phyloP scores from a whole-genome alignment of 2,329 filamentous ascomycete genomes.

The Nemania sp. region DNA sequence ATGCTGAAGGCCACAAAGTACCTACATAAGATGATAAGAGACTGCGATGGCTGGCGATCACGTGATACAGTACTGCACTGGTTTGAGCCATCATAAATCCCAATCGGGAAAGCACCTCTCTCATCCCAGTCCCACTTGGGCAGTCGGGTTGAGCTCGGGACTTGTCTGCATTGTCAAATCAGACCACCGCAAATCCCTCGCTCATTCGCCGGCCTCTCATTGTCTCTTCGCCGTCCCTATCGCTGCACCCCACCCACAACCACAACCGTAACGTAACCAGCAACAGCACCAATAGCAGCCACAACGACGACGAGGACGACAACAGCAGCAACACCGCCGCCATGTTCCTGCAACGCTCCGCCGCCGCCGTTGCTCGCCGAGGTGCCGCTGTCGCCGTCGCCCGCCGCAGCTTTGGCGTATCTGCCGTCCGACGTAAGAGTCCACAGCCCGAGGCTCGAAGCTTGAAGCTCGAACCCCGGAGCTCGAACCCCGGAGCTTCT shows the following conservation, averaged over 20 bases:
- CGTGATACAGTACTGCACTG: too few relatives aligned
- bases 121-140: not conserved
- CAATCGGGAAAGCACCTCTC: constrained; percentile 22
- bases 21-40: too few relatives aligned
- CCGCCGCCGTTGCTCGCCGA: constrained; percentile 62
- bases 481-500: too few relatives aligned
- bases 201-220: constrained; percentile 16
- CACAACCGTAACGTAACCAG: constrained; percentile 8
- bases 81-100: too few relatives aligned
- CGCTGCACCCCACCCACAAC: not conserved
- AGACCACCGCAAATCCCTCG: constrained; percentile 53
- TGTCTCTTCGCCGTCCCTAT: constrained; percentile 9
- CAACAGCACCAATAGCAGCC: too few relatives aligned
- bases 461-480: too few relatives aligned
- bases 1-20: too few relatives aligned
- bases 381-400: constrained; percentile 56
- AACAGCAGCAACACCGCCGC: too few relatives aligned
- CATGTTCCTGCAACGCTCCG: constrained; percentile 69
- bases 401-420: constrained; percentile 63
- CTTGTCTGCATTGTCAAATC: constrained; percentile 43
- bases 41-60: too few relatives aligned
- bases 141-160: constrained; percentile 21
- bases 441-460: constrained; percentile 21
- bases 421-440: constrained; percentile 62
- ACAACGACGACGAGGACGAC: too few relatives aligned